Evolutionary conservation across 345 rosid species (phyloP), one percentile per base, ranked within the genome.

Genomic region (Euphorbia peplus): DNA sequence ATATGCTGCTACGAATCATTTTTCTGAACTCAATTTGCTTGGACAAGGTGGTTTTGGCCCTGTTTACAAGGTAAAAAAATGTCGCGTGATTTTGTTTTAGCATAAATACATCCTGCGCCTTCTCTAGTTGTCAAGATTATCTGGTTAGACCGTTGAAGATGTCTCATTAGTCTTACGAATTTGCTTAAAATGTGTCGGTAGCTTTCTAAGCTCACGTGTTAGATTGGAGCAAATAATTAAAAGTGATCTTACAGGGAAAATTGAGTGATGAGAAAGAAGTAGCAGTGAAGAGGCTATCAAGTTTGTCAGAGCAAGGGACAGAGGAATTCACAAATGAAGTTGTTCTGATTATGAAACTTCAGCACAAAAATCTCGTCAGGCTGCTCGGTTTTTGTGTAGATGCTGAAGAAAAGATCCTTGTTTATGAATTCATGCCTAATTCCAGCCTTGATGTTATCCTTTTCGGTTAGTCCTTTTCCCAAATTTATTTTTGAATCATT

Each of bases 1-100:
- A 39, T 42, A 53, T 63, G 65, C 32, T 61, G 86, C 88, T 66
- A 82, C 83, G 3, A 5, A 76, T 70, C 63, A 64, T 14, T 80
- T 84, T 71, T 82, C 83, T 12, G 51, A 69, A 53, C 57, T 66
- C 5, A 65, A 16, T 50, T 5, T 48, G 8, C 69, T 50, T 0
- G 69, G 69, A 46, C 13, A 50, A 50, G 46, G 69, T 29, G 69
- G 57, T 50, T 65, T 63, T 63, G 67, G 67, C 6, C 67, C 54
- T 3, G 54, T 51, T 26, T 66, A 66, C 47, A 50, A 51, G 70
- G 70, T 67, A 32, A n/a, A n/a, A n/a, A n/a, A n/a, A n/a, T n/a
- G n/a, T n/a, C n/a, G n/a, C n/a, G n/a, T n/a, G n/a, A n/a, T n/a
- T n/a, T n/a, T n/a, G n/a, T n/a, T n/a, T n/a, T n/a, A n/a, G n/a